Percentiles rank a stretch among this genome's conserved stretches.
Evolutionary conservation across 176 grass and related monocot species (phyloP).

Genomic region (Avena sativa): DNA sequence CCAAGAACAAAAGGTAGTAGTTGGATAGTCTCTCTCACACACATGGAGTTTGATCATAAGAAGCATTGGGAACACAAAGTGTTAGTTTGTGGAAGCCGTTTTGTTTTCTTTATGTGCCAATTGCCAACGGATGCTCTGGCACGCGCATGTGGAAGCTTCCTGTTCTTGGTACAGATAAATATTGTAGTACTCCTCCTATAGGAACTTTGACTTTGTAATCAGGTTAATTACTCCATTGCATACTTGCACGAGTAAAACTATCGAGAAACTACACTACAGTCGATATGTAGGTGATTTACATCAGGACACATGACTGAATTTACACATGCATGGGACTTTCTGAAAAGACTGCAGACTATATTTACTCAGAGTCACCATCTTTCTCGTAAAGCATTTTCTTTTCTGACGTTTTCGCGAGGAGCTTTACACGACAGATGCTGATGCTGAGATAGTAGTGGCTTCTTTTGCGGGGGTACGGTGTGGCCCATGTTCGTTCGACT

Average conservation of each 20-base stretch:
- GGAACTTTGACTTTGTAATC: conserved; percentile 35
- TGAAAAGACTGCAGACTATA: conserved; percentile 28
- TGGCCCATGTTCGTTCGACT: conserved; percentile 1
- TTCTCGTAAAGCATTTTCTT: conserved; percentile 21
- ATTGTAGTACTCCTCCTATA: background rate
- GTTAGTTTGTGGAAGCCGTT: conserved; percentile 9
- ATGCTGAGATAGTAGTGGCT: conserved; percentile 25
- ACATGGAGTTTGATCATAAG: conserved; percentile 34
- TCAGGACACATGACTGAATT: background rate
- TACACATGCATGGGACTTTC: background rate
- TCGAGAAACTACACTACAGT: background rate
- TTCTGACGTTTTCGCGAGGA: conserved; percentile 1
- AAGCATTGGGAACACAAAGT: background rate
- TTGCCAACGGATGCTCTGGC: conserved; percentile 21
- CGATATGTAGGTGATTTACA: background rate
- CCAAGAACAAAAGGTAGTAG: conserved; percentile 1
- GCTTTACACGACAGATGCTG: conserved; percentile 33
- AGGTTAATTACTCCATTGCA: background rate
- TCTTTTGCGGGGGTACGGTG: background rate
- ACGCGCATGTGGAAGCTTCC: conserved; percentile 48
- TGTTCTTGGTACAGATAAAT: conserved; percentile 4
- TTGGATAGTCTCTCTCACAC: conserved; percentile 22
- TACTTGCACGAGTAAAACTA: background rate
- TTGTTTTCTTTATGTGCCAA: conserved; percentile 12
- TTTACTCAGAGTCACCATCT: background rate